These are phyloP conservation scores for Claviceps fusiformis DNA, from an alignment of 2,329 filamentous ascomycete genomes.

Conservation along the genomic window DNA sequence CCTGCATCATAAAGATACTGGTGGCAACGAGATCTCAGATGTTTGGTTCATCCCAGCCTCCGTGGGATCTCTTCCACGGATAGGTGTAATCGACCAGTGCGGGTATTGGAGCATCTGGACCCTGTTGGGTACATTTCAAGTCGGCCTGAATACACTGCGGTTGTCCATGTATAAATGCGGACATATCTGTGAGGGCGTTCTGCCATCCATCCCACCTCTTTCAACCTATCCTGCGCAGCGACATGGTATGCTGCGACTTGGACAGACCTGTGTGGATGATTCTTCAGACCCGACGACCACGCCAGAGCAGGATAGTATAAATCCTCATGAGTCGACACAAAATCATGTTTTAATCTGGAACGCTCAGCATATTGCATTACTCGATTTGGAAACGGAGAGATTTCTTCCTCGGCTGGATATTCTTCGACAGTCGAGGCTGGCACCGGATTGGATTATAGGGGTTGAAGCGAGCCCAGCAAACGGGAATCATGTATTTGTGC, in stretches of 20 bases:
- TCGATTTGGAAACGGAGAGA: conserved; percentile 22
- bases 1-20: conserved; percentile 38
- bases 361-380: conserved; percentile 18
- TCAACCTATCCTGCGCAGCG: conserved; percentile 19
- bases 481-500: conserved; percentile 38
- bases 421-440: conserved; percentile 12
- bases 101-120: conserved; percentile 60
- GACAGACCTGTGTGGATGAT: conserved; percentile 12
- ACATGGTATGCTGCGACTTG: conserved; percentile 31
- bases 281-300: conserved; percentile 10
- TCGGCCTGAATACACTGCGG: conserved; percentile 20
- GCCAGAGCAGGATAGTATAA: conserved; percentile 2
- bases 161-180: conserved; percentile 26
- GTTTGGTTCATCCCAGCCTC: conserved; percentile 47
- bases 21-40: conserved; percentile 44
- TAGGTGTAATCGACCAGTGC: conserved; percentile 51
- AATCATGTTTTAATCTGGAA: conserved; percentile 24
- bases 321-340: neutral
- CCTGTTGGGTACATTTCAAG: conserved; percentile 26
- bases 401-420: conserved; percentile 15
- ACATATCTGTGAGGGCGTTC: conserved; percentile 27
- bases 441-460: conserved; percentile 38
- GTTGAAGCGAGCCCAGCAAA: conserved; percentile 33
- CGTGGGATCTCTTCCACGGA: conserved; percentile 37
- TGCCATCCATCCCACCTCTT: conserved; percentile 18